Percentiles rank a stretch among this genome's conserved stretches.
Conservation (phyloP, 768 basidiomycete genomes). For the Boletus reticuloceps region DNA sequence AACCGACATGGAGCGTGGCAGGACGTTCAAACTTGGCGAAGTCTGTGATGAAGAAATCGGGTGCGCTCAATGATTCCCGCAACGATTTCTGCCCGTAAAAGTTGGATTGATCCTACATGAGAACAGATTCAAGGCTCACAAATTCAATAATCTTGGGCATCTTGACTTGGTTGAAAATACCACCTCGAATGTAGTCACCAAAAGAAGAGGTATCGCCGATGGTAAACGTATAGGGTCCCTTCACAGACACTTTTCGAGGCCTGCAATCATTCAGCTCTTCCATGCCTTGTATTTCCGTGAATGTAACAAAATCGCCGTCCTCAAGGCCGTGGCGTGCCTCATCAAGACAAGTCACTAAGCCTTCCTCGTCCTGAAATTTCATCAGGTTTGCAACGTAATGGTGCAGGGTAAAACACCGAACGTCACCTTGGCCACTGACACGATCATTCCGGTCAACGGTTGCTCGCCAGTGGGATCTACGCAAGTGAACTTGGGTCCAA, state of each 20-base stretch:
- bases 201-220: constrained; percentile 89
- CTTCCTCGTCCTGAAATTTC: constrained; percentile 66
- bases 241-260: constrained; percentile 88
- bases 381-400: neutral
- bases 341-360: constrained; percentile 94
- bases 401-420: neutral
- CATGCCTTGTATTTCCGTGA: constrained; percentile 96
- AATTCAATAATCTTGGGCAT: constrained; percentile 97
- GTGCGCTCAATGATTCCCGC: constrained; percentile 73
- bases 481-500: constrained; percentile 91
- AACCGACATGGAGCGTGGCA: constrained; percentile 85
- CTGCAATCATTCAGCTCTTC: constrained; percentile 85
- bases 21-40: constrained; percentile 97
- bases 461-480: constrained; percentile 99
- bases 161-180: constrained; percentile 97
- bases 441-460: constrained; percentile 92
- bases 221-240: constrained; percentile 96
- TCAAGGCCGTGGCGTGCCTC: constrained; percentile 98
- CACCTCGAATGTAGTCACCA: constrained; percentile 78
- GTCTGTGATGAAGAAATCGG: constrained; percentile 92
- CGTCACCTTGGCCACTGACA: constrained; percentile 80
- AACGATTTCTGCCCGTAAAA: constrained; percentile 75
- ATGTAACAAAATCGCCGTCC: constrained; percentile 97
- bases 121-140: constrained; percentile 47
- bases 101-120: neutral